phyloP scores from a whole-genome alignment of 2,329 filamentous ascomycete genomes.

The Apiospora koreana region DNA sequence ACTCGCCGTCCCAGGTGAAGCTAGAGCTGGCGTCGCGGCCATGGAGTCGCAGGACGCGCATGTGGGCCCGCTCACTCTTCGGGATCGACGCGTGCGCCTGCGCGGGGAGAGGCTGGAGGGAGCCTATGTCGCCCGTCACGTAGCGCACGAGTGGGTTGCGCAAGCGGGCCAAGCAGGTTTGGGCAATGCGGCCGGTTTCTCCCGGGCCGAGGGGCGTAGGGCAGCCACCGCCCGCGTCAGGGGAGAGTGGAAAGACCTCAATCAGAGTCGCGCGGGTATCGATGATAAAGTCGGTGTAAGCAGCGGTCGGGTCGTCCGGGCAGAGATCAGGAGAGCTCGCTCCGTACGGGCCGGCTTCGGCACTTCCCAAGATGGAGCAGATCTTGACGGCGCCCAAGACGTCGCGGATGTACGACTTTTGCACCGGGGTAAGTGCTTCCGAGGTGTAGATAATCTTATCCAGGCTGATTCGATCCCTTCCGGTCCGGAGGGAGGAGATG shows the following conservation, averaged over 20 bases:
- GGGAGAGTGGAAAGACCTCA: neutral
- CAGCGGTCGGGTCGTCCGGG: slow-evolving; percentile 16
- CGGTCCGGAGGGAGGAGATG: slow-evolving; percentile 31
- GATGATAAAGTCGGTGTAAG: neutral
- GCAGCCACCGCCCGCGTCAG: slow-evolving; percentile 12
- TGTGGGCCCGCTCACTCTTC: neutral
- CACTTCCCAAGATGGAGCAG: slow-evolving; percentile 42
- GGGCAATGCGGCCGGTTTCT: slow-evolving; percentile 38
- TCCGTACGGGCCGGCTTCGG: slow-evolving; percentile 44
- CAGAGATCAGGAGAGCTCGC: slow-evolving; percentile 33
- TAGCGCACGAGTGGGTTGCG: slow-evolving; percentile 47
- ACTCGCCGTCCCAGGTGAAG: slow-evolving; percentile 41
- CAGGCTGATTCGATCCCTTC: slow-evolving; percentile 29
- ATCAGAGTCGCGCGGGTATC: neutral
- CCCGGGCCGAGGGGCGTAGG: slow-evolving; percentile 29
- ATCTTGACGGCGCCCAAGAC: slow-evolving; percentile 37
- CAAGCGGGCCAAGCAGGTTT: slow-evolving; percentile 42
- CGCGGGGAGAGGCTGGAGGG: slow-evolving; percentile 36
- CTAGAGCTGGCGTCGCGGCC: slow-evolving; percentile 45
- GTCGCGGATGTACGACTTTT: slow-evolving; percentile 32
- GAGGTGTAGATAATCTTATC: slow-evolving; percentile 48
- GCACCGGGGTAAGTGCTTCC: slow-evolving; percentile 36
- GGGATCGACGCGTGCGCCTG: neutral
- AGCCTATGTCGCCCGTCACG: slow-evolving; percentile 43
- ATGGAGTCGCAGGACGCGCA: slow-evolving; percentile 38